Base-by-base conservation (phyloP, 805 yeast genomes). In the Kluyveromyces starmeri region DNA sequence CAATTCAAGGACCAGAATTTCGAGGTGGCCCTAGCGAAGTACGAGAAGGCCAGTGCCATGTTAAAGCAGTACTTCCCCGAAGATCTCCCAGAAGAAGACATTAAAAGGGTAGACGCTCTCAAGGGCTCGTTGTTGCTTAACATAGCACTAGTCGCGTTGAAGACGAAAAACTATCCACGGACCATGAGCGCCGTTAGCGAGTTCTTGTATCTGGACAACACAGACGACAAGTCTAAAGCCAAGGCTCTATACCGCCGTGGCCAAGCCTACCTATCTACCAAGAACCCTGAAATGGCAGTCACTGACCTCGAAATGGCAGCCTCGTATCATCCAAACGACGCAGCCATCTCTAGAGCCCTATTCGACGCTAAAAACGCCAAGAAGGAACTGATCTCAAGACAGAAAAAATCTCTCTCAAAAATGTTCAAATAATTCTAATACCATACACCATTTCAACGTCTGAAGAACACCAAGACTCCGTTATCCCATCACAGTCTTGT, bases 191-290 rank as follows among this genome's bases (percentile, higher is more conserved):
- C 81, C 4, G 70, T 94, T 3, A 64, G 75, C 1, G 73, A 73
- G 19, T 95, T 83, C 1, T 61, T 83, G 24, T 80, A 72, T 34
- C 70, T 68, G 17, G 79, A 73, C 23, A 56, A 45, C 2, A 62
- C 76, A 4, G 83, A 73, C 36, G 80, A 72, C 26, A 71, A 76
- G 42, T 75, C 85, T 15, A 72, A 71, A 54, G 84, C 94, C 12
- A 88, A 88, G 64, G 96, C 96, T 0, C 62, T 73, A 28, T 88
- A 78, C 65, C 78, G 97, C 56, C 77, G 89, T 57, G 96, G 94
- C 23, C 63, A 71, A 51, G 95, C 92, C 1, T 70, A 75, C 48
- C 58, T 73, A 40, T 59, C 70, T 7, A 62, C 68, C 15, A 79
- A 79, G 50, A 78, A 83, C 50, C 78, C 75, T 35, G 89, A 79